Evolutionary conservation across 2,329 filamentous ascomycete genomes (phyloP).

Genomic region (Sclerotinia trifoliorum): DNA sequence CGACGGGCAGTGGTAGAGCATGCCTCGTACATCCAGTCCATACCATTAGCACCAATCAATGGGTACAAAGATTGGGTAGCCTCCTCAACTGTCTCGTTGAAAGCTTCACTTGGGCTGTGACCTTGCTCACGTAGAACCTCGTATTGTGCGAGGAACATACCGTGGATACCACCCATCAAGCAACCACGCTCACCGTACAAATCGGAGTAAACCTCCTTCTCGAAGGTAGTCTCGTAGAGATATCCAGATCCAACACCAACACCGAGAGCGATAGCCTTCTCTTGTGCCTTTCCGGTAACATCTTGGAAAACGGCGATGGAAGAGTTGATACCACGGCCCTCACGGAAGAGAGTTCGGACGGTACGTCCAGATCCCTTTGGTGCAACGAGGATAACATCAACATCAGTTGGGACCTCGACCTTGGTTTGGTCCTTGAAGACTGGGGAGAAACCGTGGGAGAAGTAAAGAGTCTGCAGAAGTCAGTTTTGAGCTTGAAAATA

Average conservation of each 20-base stretch:
- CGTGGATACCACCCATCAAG: constrained; percentile 99
- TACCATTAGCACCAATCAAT: constrained; percentile 93
- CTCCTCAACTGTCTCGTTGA: constrained; percentile 99
- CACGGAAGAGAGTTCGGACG: constrained; percentile 96
- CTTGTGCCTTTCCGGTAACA: constrained; percentile 94
- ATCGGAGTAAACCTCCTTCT: constrained; percentile 99
- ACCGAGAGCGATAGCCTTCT: constrained; percentile 95
- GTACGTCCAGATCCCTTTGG: constrained; percentile 99
- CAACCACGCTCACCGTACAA: constrained; percentile 99
- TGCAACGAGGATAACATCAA: constrained; percentile 98
- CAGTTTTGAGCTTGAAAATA: constrained; percentile 25
- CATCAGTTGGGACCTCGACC: constrained; percentile 91
- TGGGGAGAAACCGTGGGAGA: constrained; percentile 99
- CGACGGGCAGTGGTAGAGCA: constrained; percentile 98
- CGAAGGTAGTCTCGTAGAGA: constrained; percentile 99
- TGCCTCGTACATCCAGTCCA: constrained; percentile 99
- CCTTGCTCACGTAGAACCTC: constrained; percentile 98
- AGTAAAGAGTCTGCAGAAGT: constrained; percentile 82
- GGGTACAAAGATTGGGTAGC: constrained; percentile 98
- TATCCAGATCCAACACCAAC: constrained; percentile 97
- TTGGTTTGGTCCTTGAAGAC: constrained; percentile 99
- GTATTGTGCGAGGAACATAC: constrained; percentile 99
- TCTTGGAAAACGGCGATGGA: constrained; percentile 98
- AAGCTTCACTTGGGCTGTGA: constrained; percentile 96
- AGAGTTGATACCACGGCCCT: constrained; percentile 99